Percentiles rank a stretch among this genome's conserved stretches.
phyloP scores from a whole-genome alignment of 176 grass and related monocot species.

The Raddia distichophylla region DNA sequence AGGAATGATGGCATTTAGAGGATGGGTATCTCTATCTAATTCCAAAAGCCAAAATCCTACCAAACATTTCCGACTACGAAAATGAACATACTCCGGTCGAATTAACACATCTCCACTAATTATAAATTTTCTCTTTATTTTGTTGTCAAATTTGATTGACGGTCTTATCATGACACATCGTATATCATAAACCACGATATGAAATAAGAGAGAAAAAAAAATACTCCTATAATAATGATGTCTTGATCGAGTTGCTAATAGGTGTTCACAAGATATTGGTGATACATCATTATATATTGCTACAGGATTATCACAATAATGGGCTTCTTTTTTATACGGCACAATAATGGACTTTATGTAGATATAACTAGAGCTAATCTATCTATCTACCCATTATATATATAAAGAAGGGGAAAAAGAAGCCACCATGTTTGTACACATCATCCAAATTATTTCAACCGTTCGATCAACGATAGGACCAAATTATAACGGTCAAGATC shows the following conservation, averaged over 20 bases:
- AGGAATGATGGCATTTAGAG: too few species aligned
- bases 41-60: too few species aligned
- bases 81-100: too few species aligned
- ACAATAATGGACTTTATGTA: not conserved
- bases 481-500: too few species aligned
- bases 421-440: too few species aligned
- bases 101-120: too few species aligned
- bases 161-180: not conserved
- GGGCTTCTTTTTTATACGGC: too few species aligned
- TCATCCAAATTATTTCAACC: too few species aligned
- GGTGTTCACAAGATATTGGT: not conserved
- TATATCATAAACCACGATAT: not conserved
- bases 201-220: not conserved
- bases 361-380: not conserved
- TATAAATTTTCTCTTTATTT: not conserved
- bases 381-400: not conserved
- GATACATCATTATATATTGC: not conserved
- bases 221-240: not conserved
- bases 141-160: not conserved
- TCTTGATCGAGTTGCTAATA: not conserved
- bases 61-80: too few species aligned
- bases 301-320: not conserved
- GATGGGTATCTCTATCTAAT: too few species aligned
- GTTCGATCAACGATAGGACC: too few species aligned
- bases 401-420: too few species aligned